Percentiles rank a stretch among this genome's conserved stretches.
Conservation (phyloP, 2,329 filamentous ascomycete genomes). For the Diaporthe velutina region DNA sequence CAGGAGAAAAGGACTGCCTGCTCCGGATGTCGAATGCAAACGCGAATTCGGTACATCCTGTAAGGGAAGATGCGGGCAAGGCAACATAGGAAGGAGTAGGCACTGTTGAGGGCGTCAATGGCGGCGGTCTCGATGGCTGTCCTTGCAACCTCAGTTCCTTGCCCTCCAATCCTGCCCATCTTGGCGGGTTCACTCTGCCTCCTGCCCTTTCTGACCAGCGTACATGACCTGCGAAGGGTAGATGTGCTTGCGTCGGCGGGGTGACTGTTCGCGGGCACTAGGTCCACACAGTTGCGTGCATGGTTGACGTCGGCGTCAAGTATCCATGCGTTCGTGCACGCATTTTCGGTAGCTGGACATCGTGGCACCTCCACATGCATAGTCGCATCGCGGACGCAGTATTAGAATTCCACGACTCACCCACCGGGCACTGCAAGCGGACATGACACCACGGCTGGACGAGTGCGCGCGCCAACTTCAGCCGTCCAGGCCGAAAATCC, state of each 20-base stretch:
- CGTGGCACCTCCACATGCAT: neutral
- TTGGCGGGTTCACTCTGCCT: neutral
- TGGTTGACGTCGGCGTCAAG: neutral
- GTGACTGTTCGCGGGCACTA: neutral
- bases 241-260: neutral
- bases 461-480: neutral
- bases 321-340: neutral
- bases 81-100: too few species aligned
- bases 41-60: too few species aligned
- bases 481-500: slow-evolving; percentile 58
- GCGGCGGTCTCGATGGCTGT: neutral
- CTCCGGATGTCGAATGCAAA: neutral
- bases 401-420: neutral
- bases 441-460: neutral
- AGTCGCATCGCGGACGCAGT: neutral
- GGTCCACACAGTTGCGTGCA: neutral
- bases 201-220: neutral
- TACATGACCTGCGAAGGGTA: neutral
- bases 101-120: neutral
- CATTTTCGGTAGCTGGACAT: neutral
- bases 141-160: neutral
- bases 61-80: too few species aligned
- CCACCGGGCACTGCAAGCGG: too few species aligned
- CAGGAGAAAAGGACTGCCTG: neutral
- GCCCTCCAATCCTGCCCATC: neutral